These are phyloP conservation scores for Juglanconis juglandina DNA, from an alignment of 2,329 filamentous ascomycete species.

Conservation along the genomic window DNA sequence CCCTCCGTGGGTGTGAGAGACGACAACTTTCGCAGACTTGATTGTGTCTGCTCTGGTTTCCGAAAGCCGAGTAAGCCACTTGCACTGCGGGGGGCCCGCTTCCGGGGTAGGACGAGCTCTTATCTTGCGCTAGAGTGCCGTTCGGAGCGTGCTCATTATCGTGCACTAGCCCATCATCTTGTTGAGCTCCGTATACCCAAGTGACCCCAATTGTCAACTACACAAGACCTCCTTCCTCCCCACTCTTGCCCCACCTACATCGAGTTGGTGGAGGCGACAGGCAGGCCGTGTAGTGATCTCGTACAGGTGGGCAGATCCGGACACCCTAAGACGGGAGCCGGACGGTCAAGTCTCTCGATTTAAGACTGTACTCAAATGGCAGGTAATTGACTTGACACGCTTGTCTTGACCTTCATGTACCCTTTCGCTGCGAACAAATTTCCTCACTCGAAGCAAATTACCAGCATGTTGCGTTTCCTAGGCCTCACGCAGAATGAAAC, in stretches of 20 bases:
- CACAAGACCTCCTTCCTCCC: background rate
- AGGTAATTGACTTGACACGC: background rate
- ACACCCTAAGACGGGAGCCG: background rate
- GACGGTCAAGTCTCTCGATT: background rate
- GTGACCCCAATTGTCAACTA: too few species aligned
- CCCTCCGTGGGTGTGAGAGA: too few species aligned
- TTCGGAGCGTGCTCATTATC: too few species aligned
- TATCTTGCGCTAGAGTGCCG: background rate
- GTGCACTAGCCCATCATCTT: too few species aligned
- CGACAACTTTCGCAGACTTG: too few species aligned
- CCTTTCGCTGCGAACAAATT: too few species aligned
- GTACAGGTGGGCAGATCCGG: background rate
- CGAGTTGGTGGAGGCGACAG: background rate
- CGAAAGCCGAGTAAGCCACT: too few species aligned
- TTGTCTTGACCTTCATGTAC: background rate
- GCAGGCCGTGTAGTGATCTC: too few species aligned
- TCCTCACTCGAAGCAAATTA: background rate
- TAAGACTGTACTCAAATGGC: background rate
- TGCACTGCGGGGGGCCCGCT: too few species aligned
- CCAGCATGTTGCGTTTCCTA: conserved; percentile 13
- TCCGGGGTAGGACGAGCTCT: background rate
- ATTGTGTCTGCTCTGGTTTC: too few species aligned
- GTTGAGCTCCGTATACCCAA: too few species aligned
- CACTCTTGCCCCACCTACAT: conserved; percentile 9
- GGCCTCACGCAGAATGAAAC: conserved; percentile 1